Base-by-base conservation (phyloP, 441 rosid genomes). In the Arabidopsis hybrid region DNA sequence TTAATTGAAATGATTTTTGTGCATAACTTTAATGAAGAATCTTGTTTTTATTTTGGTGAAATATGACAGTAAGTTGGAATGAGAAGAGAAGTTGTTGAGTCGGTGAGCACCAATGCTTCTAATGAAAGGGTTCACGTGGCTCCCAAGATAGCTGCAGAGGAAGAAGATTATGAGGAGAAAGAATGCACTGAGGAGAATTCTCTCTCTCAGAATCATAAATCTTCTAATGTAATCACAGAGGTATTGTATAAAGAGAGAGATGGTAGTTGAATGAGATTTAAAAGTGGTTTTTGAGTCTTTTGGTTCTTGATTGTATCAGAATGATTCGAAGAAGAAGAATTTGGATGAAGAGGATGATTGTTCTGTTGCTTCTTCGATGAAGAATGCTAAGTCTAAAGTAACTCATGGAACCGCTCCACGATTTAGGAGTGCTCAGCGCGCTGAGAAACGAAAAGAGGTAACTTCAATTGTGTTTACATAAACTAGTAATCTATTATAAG, bases 391-490 rank as follows among this genome's bases (percentile, higher is more conserved):
- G 81, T 87, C 86, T 32, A 83, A 73, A 79, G 86, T 89, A 60
- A 95, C 99, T 45, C 73, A 87, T 65, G 99, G 97, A 60, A 68
- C 83, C 18, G 97, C 99, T 78, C 99, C 98, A 4, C 78, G 88
- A 18, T 95, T 95, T 81, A 88, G 75, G 78, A 86, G 92, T 68
- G 75, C 82, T 47, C 85, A 84, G 13, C 97, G 99, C 31, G 97
- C 94, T 7, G 97, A 88, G 73, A 93, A 84, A 80, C 91, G 99
- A 45, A 92, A 13, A 81, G 96, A 95, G 96, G 99, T 92, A 73
- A 42, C 4, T 42, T 61, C 38, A 29, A 2, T 29, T 42, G 38
- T 42, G 51, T 21, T 21, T 0, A 21, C 26, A 21, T 21, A 21
- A 21, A 21, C 26, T 21, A 21, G 26, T 38, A 59, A 57, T 13